Percentiles rank a stretch among this genome's conserved stretches.
Conservation (phyloP, 2,329 filamentous ascomycete species). For the Juglanconis sp. region DNA sequence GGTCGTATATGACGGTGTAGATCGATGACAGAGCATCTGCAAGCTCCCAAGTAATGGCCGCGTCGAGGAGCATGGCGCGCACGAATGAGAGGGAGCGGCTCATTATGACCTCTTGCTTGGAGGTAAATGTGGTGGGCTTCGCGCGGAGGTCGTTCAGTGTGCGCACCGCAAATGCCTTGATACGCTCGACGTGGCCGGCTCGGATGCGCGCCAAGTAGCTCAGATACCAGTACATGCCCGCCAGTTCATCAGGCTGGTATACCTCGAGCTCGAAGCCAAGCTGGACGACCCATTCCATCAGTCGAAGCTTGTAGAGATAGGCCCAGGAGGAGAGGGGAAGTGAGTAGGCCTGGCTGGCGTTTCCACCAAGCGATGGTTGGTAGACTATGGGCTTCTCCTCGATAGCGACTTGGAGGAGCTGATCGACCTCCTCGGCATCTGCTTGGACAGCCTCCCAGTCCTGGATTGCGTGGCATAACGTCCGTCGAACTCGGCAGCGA, state of each 20-base stretch:
- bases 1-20: conserved; percentile 59
- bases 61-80: conserved; percentile 60
- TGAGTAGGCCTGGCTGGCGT: conserved; percentile 56
- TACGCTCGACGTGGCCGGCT: conserved; percentile 67
- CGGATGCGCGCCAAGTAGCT: conserved; percentile 69
- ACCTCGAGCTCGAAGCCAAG: conserved; percentile 92
- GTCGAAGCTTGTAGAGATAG: conserved; percentile 82
- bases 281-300: conserved; percentile 84
- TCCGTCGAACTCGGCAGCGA: conserved; percentile 81
- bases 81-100: conserved; percentile 51
- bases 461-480: conserved; percentile 77
- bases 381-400: conserved; percentile 58
- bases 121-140: conserved; percentile 22
- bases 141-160: conserved; percentile 32
- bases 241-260: conserved; percentile 81
- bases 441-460: conserved; percentile 83
- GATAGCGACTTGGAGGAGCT: conserved; percentile 58
- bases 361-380: conserved; percentile 34
- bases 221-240: conserved; percentile 89
- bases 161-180: conserved; percentile 60
- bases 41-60: conserved; percentile 58
- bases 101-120: conserved; percentile 40
- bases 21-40: conserved; percentile 56
- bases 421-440: conserved; percentile 76
- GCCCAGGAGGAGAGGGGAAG: conserved; percentile 84